phyloP scores from a whole-genome alignment of 345 rosid genomes.

The Carallia brachiata region DNA sequence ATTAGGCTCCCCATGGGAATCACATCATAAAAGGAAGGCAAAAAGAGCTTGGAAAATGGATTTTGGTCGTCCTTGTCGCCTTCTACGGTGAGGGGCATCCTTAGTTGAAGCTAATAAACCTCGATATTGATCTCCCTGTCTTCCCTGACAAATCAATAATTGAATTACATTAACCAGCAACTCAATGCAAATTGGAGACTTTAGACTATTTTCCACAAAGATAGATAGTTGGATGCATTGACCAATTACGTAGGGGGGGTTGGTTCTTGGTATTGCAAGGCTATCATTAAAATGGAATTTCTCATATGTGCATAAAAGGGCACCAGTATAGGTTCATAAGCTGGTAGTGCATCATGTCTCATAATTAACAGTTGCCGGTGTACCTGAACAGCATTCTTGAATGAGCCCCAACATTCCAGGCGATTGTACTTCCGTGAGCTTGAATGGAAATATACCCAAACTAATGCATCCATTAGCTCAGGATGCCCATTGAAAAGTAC shows the following conservation, averaged over 20 bases:
- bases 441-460: slow-evolving; percentile 86
- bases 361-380: background rate
- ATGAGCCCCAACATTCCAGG: slow-evolving; percentile 81
- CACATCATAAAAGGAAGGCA: slow-evolving; percentile 68
- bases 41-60: slow-evolving; percentile 72
- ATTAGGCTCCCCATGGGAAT: slow-evolving; percentile 6
- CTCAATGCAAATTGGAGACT: too few species aligned
- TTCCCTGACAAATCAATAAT: slow-evolving; percentile 37
- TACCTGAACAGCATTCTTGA: slow-evolving; percentile 76
- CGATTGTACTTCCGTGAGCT: slow-evolving; percentile 62
- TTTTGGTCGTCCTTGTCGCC: slow-evolving; percentile 37
- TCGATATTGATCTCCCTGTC: slow-evolving; percentile 39
- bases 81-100: slow-evolving; percentile 32
- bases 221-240: background rate
- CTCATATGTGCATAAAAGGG: background rate
- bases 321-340: background rate
- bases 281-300: background rate
- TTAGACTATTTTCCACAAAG: too few species aligned
- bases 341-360: background rate
- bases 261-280: background rate
- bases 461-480: slow-evolving; percentile 63
- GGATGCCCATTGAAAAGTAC: slow-evolving; percentile 61
- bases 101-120: slow-evolving; percentile 40
- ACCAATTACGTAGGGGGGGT: background rate
- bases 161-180: background rate